Base-by-base conservation (phyloP, 2,329 filamentous ascomycete genomes). In the Aspergillus pseudonomiae region DNA sequence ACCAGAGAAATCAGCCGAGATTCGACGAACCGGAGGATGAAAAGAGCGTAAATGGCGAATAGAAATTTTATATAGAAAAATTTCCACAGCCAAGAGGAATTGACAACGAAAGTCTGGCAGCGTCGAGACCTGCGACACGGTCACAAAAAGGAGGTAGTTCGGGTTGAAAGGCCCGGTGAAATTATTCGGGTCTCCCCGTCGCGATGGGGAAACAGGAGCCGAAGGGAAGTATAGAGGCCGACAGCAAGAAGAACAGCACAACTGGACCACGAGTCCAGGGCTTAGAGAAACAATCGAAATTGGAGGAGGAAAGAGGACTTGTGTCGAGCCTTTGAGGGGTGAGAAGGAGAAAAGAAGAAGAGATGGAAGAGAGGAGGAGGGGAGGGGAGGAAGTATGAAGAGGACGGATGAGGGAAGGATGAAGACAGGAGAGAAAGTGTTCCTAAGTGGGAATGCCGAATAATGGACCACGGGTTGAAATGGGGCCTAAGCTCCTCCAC, bases 81-180 rank as follows among this genome's bases (percentile, higher is more conserved):
- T 39, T 57, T 30, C 59, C 61, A 64, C 55, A 70, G 67, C 71
- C 70, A 59, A 59, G 67, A 60, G 50, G 53, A 50, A 60, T 55
- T 65, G 65, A 70, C 71, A 77, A 77, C 72, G 74, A 77, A 70
- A 74, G 75, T 70, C 73, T 73, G 72, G 71, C 64, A 73, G 74
- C 72, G 73, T 74, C 73, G 72, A 69, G 70, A 67, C 70, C 72
- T 65, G 74, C 70, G 70, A 75, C 70, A 75, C 72, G 65, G 68
- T 72, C 68, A 68, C 68, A 63, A 62, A 65, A 59, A 53, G 53
- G 52, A 26, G 48, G 26, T 21, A 28, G 10, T 39, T 48, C 36
- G 52, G 50, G 34, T 32, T 43, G 24, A 28, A 39, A 53, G 48
- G 48, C 56, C 56, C 46, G 52, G 55, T 57, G 54, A 59, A 63